Conservation (phyloP, 2,329 filamentous ascomycete genomes). For the Colletotrichum orbiculare region DNA sequence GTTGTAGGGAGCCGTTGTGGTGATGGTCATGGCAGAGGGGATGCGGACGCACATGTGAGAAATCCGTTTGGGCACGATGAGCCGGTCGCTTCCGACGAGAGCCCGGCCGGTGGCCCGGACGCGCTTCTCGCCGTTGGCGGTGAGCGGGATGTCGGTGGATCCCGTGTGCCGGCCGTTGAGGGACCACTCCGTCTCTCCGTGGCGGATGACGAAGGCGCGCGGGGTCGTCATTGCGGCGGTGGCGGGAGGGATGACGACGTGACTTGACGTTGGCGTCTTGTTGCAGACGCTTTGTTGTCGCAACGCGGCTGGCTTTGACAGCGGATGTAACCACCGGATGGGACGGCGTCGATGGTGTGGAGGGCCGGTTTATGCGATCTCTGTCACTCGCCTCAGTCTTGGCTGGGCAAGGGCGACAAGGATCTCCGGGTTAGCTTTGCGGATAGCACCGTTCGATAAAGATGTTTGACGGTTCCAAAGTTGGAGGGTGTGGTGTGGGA, state of each 20-base stretch:
- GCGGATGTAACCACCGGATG: slow-evolving; percentile 16
- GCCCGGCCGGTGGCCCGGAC: slow-evolving; percentile 82
- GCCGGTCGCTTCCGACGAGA: slow-evolving; percentile 82
- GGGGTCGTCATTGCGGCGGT: slow-evolving; percentile 58
- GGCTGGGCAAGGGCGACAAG: slow-evolving; percentile 17
- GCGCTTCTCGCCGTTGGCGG: slow-evolving; percentile 81
- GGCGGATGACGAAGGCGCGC: slow-evolving; percentile 84
- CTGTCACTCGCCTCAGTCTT: background rate
- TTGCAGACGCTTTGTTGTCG: no score
- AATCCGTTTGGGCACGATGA: slow-evolving; percentile 85
- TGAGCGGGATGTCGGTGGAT: slow-evolving; percentile 86
- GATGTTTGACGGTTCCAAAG: no score
- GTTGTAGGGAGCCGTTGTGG: no score
- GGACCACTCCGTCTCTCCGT: slow-evolving; percentile 97
- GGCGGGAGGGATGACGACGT: background rate
- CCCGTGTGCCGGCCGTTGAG: slow-evolving; percentile 88
- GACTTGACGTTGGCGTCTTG: no score
- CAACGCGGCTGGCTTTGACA: background rate
- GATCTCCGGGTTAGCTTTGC: slow-evolving; percentile 7
- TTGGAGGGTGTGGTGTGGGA: background rate
- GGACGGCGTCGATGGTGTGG: background rate
- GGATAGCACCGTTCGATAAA: no score
- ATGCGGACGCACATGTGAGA: slow-evolving; percentile 76
- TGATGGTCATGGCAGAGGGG: background rate
- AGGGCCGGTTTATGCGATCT: slow-evolving; percentile 22